Evolutionary conservation across 768 basidiomycete species (phyloP).

Genomic region (Lactarius sanguifluus): DNA sequence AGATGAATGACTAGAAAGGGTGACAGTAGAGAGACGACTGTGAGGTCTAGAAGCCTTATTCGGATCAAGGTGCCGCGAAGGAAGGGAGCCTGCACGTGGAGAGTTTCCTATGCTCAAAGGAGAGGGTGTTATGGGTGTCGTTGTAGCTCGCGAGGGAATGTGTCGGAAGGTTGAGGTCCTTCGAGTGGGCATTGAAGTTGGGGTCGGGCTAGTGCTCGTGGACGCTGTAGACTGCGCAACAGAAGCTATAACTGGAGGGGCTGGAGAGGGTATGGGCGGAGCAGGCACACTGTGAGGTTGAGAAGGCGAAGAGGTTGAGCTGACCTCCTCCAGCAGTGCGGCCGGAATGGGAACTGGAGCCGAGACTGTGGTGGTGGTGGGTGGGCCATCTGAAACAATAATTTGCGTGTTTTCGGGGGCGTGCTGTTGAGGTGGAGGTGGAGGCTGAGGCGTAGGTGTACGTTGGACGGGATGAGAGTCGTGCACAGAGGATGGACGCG

Average conservation of each 20-base stretch:
- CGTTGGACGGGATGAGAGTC: constrained; percentile 9
- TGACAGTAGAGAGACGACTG: constrained; percentile 29
- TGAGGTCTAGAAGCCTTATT: constrained; percentile 20
- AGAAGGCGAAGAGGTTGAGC: not conserved
- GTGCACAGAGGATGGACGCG: constrained; percentile 6
- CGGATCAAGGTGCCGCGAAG: constrained; percentile 28
- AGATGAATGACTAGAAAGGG: constrained; percentile 19
- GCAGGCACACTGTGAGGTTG: not conserved
- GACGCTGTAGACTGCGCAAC: not conserved
- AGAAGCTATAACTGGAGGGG: constrained; percentile 2
- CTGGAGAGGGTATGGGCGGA: constrained; percentile 1
- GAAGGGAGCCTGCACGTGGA: constrained; percentile 27
- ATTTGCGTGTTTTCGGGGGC: not conserved
- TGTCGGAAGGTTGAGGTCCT: constrained; percentile 56
- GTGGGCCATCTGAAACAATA: not conserved
- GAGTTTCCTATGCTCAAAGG: constrained; percentile 37
- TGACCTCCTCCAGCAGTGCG: not conserved
- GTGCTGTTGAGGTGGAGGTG: not conserved
- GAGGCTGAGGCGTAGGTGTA: not conserved
- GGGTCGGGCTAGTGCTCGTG: constrained; percentile 12
- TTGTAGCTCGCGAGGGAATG: constrained; percentile 41
- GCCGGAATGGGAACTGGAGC: not conserved
- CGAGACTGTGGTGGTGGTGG: not conserved
- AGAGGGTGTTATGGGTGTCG: constrained; percentile 36
- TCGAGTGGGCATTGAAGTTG: constrained; percentile 29